A percentile compares a stretch with the other conserved stretches of the same genome.
phyloP scores from a whole-genome alignment of 129 eudicot genomes.

The carrot (Daucus carota) region DH1_v3.0 NC_030381.2:28836001-28836500 shows the following conservation, averaged over 20 bases:
- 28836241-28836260: neutral
- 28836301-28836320: neutral
- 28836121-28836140: too few relatives aligned
- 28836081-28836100: neutral
- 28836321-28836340: neutral
- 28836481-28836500: neutral
- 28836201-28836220: neutral
- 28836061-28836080: too few relatives aligned
- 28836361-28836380: neutral
- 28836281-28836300: neutral
- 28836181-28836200: too few relatives aligned
- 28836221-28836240: neutral
- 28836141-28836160: neutral
- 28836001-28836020: too few relatives aligned
- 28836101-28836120: too few relatives aligned
- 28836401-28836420: neutral
- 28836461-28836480: neutral
- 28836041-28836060: neutral
- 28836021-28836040: neutral
- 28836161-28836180: neutral
- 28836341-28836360: neutral
- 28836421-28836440: neutral
- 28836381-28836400: neutral
- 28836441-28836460: neutral
- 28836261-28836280: neutral